Conservation (phyloP, 2,329 filamentous ascomycete genomes). For the Ophiostoma sp. region DNA sequence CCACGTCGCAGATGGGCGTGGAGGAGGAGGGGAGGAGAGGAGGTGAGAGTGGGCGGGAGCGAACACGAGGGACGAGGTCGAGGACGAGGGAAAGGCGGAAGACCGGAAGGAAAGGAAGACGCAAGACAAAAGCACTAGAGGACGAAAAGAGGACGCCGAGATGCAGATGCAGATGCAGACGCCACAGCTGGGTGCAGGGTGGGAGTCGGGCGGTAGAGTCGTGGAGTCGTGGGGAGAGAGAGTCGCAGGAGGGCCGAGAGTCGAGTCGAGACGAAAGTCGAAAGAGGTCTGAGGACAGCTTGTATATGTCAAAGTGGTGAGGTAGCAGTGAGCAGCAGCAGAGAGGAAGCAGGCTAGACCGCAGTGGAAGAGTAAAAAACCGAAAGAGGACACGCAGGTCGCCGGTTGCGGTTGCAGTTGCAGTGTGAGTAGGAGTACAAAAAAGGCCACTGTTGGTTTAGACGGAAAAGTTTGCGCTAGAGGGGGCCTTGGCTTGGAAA, state of each 20-base stretch:
- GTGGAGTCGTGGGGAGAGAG: too few species aligned
- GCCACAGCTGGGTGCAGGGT: not conserved
- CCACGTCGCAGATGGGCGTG: constrained; percentile 30
- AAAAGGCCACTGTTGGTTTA: constrained; percentile 20
- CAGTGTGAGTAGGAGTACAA: too few species aligned
- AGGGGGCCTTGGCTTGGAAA: constrained; percentile 21
- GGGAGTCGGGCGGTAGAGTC: not conserved
- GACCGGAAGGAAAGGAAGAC: not conserved
- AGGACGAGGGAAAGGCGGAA: not conserved
- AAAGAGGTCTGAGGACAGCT: not conserved
- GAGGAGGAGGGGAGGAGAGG: not conserved
- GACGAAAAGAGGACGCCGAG: too few species aligned
- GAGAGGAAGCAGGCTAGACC: not conserved
- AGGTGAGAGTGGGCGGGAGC: not conserved
- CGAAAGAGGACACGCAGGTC: not conserved
- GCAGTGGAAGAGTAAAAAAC: not conserved
- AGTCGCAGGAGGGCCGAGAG: not conserved
- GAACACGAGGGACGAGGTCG: not conserved
- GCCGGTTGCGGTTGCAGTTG: not conserved
- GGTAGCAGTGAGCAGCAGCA: not conserved
- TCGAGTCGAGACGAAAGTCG: not conserved
- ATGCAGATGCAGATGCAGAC: not conserved
- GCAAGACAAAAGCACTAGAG: not conserved
- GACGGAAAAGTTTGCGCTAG: constrained; percentile 24
- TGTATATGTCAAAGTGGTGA: not conserved